phyloP scores from a whole-genome alignment of 2,329 filamentous ascomycete species.

The Beauveria rudraprayagi region DNA sequence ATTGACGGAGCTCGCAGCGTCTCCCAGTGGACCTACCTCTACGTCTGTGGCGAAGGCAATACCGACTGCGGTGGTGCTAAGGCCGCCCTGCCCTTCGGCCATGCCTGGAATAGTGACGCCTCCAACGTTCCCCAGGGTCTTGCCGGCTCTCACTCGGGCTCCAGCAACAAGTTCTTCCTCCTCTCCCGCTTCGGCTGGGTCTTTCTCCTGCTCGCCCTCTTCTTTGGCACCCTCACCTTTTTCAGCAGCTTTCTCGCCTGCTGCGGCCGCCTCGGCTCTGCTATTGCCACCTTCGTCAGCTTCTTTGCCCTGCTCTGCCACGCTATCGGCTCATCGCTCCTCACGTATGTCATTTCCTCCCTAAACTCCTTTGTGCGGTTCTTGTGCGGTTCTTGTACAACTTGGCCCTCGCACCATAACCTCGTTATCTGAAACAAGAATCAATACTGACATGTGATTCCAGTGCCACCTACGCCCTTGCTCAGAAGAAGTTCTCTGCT shows the following conservation, averaged over 20 bases:
- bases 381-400: conserved; percentile 15
- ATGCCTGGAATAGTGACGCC: conserved; percentile 50
- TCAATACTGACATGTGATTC: neutral
- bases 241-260: conserved; percentile 61
- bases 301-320: conserved; percentile 60
- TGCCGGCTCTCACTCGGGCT: conserved; percentile 45
- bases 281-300: conserved; percentile 52
- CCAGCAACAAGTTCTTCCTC: conserved; percentile 61
- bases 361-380: neutral
- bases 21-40: conserved; percentile 88
- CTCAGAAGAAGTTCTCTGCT: conserved; percentile 55
- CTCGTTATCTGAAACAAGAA: neutral
- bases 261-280: conserved; percentile 62
- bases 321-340: conserved; percentile 57
- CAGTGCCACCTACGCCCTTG: conserved; percentile 56
- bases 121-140: conserved; percentile 36
- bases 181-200: conserved; percentile 90
- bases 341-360: conserved; percentile 53
- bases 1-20: conserved; percentile 59
- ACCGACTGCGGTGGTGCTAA: conserved; percentile 56
- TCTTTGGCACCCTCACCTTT: conserved; percentile 65
- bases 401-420: neutral
- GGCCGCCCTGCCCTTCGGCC: conserved; percentile 62
- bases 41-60: conserved; percentile 61
- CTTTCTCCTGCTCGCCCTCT: conserved; percentile 75